Conservation (phyloP, 2,329 filamentous ascomycete genomes). For the Colletotrichum sp. region DNA sequence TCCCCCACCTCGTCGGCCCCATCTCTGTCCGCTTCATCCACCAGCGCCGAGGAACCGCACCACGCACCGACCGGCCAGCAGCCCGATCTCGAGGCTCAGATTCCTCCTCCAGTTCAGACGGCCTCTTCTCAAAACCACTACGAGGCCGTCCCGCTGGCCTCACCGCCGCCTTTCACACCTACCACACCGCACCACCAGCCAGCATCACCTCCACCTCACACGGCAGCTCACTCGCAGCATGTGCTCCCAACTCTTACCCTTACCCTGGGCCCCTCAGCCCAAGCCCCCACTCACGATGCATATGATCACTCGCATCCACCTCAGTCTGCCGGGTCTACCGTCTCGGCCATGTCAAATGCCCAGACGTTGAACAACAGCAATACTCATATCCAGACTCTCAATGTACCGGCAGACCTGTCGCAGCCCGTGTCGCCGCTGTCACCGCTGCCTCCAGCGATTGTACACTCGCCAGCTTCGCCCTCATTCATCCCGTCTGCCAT, state of each 20-base stretch:
- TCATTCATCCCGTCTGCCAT: slow-evolving; percentile 16
- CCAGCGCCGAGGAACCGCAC: slow-evolving; percentile 12
- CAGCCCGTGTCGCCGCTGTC: slow-evolving; percentile 9
- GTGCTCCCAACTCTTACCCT: slow-evolving; percentile 6
- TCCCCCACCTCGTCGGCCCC: slow-evolving; percentile 3
- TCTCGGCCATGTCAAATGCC: neutral
- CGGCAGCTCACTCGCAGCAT: neutral
- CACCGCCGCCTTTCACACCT: slow-evolving; percentile 3
- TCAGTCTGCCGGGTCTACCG: slow-evolving; percentile 3
- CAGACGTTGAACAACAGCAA: slow-evolving; percentile 1
- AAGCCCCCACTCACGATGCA: slow-evolving; percentile 10
- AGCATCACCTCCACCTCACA: neutral
- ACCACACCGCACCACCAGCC: neutral
- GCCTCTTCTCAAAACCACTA: neutral
- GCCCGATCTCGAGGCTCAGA: slow-evolving; percentile 18
- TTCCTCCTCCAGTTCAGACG: slow-evolving; percentile 3
- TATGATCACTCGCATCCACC: neutral
- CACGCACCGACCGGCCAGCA: neutral
- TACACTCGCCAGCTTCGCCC: slow-evolving; percentile 6
- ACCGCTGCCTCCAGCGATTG: neutral
- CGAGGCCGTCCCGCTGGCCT: slow-evolving; percentile 2
- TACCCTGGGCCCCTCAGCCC: slow-evolving; percentile 11
- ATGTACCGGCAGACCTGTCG: neutral
- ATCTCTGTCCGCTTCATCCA: slow-evolving; percentile 15
- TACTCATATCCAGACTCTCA: slow-evolving; percentile 6